Base-by-base conservation (phyloP, 1,284 basidiomycete genomes). In the Microbotryomycetes sp. region DNA sequence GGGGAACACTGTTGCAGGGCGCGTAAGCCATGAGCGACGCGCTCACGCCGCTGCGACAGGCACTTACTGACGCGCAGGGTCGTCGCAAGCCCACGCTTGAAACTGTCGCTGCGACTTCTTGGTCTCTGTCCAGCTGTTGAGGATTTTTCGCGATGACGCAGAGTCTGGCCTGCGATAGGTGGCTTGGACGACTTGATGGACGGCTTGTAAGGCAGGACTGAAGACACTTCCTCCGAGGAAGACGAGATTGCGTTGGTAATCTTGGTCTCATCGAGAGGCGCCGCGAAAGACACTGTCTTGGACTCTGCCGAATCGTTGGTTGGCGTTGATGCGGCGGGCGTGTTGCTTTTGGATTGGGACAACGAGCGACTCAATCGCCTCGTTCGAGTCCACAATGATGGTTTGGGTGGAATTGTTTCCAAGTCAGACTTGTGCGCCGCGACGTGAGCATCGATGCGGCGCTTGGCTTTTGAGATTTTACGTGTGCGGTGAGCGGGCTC, bases 31-130 rank as follows among this genome's bases (percentile, higher is more conserved):
- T n/a, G n/a, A n/a, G n/a, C n/a, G n/a, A n/a, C n/a, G n/a, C n/a
- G n/a, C n/a, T n/a, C n/a, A n/a, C n/a, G n/a, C n/a, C n/a, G n/a
- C n/a, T n/a, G n/a, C n/a, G n/a, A n/a, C n/a, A n/a, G n/a, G 0
- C 5, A 55, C 56, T 52, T 11, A 63, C 64, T 54, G 16, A 66
- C 54, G 18, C 61, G 45, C 51, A 63, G 28, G n/a, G 64, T 61
- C 18, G 48, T 49, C 16, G 31, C 55, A 26, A 65, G 48, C 18
- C 60, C 60, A 21, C 28, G 35, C 30, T 24, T 63, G n/a, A 66
- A 52, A 28, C 59, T 62, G 24, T 57, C 52, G 4, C 27, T 61
- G 45, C 64, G 30, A 59, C 26, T 54, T 29, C 59, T 35, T 31
- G 11, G 21, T 27, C 47, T 51, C 53, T 7, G 23, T 50, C 52